A percentile compares a stretch with the other conserved stretches of the same genome.
Conservation (phyloP, 768 basidiomycete species). For the Ramaria rubella region DNA sequence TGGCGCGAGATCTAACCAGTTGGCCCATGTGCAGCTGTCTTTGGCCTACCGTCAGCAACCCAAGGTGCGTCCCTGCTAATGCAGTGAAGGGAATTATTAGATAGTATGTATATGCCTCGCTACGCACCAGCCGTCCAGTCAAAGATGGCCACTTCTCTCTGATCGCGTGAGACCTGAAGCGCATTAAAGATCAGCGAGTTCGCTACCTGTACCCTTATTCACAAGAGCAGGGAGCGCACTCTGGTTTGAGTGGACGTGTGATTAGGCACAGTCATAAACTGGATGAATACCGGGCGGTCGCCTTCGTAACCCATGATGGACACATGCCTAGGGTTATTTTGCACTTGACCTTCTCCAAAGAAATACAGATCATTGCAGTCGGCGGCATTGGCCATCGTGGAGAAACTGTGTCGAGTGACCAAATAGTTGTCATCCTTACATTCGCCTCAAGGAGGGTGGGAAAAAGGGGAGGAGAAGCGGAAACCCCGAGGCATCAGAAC, state of each 20-base stretch:
- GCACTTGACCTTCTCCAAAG: conserved; percentile 9
- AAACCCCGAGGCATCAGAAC: not conserved
- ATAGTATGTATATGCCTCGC: not conserved
- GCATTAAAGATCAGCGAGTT: not conserved
- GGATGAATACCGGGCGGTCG: conserved; percentile 5
- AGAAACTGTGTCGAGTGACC: not conserved
- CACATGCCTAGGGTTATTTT: conserved; percentile 9
- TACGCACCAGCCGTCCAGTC: conserved; percentile 32
- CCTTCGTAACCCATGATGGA: conserved; percentile 10
- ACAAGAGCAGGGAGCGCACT: not conserved
- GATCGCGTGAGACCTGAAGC: conserved; percentile 37
- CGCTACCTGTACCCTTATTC: too few relatives aligned
- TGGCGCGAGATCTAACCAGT: conserved; percentile 45
- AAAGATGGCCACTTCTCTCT: conserved; percentile 46
- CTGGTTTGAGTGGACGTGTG: conserved; percentile 10
- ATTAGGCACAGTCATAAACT: conserved; percentile 4
- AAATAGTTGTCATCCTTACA: not conserved
- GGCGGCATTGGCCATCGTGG: not conserved
- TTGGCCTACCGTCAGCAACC: conserved; percentile 44
- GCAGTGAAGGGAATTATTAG: not conserved
- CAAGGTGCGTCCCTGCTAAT: conserved; percentile 26
- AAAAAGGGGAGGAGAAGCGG: not conserved
- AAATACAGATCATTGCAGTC: conserved; percentile 11
- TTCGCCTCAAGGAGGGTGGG: conserved; percentile 5
- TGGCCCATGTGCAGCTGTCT: conserved; percentile 56